Percentiles rank a stretch among this genome's conserved stretches.
Evolutionary conservation across 2,329 filamentous ascomycete species (phyloP).

Genomic region (Cadophora luteo-olivacea): DNA sequence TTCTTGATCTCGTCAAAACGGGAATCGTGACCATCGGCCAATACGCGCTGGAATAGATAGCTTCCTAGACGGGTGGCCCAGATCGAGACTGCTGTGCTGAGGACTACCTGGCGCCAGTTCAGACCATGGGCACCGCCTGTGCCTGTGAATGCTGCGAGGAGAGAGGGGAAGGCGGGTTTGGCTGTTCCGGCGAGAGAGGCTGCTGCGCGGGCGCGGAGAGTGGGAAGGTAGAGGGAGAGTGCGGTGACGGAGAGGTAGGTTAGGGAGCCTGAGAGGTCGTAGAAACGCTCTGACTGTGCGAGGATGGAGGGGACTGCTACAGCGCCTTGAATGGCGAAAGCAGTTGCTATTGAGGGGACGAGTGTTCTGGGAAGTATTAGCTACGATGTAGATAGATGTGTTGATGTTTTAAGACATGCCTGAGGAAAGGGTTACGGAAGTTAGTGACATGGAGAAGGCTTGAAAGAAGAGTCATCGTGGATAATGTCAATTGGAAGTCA

Average conservation of each 20-base stretch:
- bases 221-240: constrained; percentile 66
- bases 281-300: constrained; percentile 68
- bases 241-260: constrained; percentile 71
- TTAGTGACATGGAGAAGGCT: constrained; percentile 64
- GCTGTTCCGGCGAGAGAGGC: constrained; percentile 49
- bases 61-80: constrained; percentile 69
- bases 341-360: constrained; percentile 65
- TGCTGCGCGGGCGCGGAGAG: constrained; percentile 59
- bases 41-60: constrained; percentile 68
- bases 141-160: constrained; percentile 53
- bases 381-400: not conserved
- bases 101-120: constrained; percentile 67
- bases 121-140: constrained; percentile 49
- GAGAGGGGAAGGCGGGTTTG: constrained; percentile 53
- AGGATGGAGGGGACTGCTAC: constrained; percentile 68
- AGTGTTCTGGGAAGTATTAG: constrained; percentile 51
- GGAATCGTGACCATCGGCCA: constrained; percentile 64
- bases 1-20: constrained; percentile 61
- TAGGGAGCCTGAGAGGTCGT: constrained; percentile 68
- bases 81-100: constrained; percentile 61
- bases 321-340: constrained; percentile 67
- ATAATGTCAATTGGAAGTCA: not conserved
- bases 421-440: constrained; percentile 66
- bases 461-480: constrained; percentile 46
- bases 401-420: constrained; percentile 37